Conservation (phyloP, 2,329 filamentous ascomycete genomes). For the Hypocrella siamensis region DNA sequence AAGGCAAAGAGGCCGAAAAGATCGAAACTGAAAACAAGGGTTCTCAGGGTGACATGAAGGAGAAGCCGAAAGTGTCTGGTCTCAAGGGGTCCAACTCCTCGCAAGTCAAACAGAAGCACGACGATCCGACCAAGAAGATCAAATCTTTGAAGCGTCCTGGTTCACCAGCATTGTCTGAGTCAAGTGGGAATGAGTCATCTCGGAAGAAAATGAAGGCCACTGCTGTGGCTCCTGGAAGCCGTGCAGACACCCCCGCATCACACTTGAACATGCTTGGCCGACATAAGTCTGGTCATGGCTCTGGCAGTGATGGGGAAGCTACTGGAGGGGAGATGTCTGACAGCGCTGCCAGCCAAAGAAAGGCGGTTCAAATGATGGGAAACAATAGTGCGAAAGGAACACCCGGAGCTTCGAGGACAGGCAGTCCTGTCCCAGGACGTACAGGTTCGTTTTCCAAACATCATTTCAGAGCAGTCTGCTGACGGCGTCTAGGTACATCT, state of each 20-base stretch:
- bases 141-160: constrained; percentile 67
- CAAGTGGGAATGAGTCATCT: constrained; percentile 78
- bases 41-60: constrained; percentile 33
- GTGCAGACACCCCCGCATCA: constrained; percentile 38
- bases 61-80: constrained; percentile 37
- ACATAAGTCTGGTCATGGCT: constrained; percentile 33
- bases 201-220: constrained; percentile 58
- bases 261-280: constrained; percentile 21
- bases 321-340: constrained; percentile 55
- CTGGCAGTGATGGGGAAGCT: constrained; percentile 57
- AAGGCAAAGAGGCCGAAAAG: constrained; percentile 42
- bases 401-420: constrained; percentile 43
- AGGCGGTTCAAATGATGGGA: constrained; percentile 39
- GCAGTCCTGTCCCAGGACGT: constrained; percentile 37
- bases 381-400: constrained; percentile 31
- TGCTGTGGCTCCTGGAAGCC: constrained; percentile 31
- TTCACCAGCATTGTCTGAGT: constrained; percentile 77
- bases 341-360: constrained; percentile 27
- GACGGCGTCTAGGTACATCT: constrained; percentile 11
- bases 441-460: constrained; percentile 16
- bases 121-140: constrained; percentile 28
- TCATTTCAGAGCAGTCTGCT: not conserved
- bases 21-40: constrained; percentile 48
- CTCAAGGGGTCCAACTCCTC: constrained; percentile 53
- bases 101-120: constrained; percentile 28